A percentile compares a stretch with the other conserved stretches of the same genome.
Evolutionary conservation across 2,329 filamentous ascomycete species (phyloP).

Genomic region (Botryotinia globosa): DNA sequence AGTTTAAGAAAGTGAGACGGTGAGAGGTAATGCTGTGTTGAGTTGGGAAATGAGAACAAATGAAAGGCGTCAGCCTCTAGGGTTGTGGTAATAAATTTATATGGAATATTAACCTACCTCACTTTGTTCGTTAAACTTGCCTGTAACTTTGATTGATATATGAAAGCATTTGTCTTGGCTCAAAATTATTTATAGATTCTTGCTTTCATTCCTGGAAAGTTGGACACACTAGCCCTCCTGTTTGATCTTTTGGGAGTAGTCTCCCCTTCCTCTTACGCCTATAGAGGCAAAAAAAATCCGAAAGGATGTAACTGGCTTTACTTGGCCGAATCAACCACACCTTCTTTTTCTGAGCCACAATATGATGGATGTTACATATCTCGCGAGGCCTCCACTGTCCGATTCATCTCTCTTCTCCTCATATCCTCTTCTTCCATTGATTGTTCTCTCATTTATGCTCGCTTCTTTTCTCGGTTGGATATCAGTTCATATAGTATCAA

Average conservation of each 20-base stretch:
- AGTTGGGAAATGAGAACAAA: neutral
- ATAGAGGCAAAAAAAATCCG: neutral
- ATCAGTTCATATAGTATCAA: neutral
- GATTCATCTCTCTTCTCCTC: neutral
- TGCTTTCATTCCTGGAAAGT: neutral
- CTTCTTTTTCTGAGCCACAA: neutral
- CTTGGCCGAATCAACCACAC: neutral
- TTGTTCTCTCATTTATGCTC: neutral
- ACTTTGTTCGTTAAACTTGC: neutral
- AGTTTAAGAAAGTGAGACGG: constrained; percentile 30
- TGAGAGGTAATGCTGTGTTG: neutral
- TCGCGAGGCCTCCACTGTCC: neutral
- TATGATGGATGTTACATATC: neutral
- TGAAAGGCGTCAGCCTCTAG: neutral
- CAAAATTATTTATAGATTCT: neutral
- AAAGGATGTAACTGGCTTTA: neutral
- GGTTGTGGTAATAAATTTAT: neutral
- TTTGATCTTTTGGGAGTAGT: neutral
- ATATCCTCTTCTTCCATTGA: neutral
- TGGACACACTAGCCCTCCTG: neutral
- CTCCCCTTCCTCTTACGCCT: neutral
- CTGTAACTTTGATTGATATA: neutral
- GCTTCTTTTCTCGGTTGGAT: neutral
- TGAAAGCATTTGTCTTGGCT: neutral
- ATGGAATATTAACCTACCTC: neutral